A percentile compares a stretch with the other conserved stretches of the same genome.
Conservation (phyloP, 805 yeast genomes). For the Vanderwaltozyma polyspora region DNA sequence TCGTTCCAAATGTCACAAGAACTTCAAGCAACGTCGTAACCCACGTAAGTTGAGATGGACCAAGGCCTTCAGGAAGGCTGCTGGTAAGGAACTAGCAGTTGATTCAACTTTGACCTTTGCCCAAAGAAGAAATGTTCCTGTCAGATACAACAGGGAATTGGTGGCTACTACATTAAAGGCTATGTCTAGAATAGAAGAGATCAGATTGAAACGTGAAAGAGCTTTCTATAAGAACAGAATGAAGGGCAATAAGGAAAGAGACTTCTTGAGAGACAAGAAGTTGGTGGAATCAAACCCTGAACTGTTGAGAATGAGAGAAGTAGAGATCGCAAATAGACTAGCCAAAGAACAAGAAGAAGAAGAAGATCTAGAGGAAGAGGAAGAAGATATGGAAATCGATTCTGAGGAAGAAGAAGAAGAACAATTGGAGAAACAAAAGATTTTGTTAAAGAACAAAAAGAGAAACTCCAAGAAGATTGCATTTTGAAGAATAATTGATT, state of each 20-base stretch:
- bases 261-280: slow-evolving; percentile 75
- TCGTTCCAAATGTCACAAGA: slow-evolving; percentile 94
- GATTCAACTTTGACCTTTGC: slow-evolving; percentile 94
- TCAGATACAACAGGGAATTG: slow-evolving; percentile 91
- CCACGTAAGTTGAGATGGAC: slow-evolving; percentile 98
- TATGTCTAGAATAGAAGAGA: slow-evolving; percentile 92
- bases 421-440: slow-evolving; percentile 44
- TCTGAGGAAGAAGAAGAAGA: slow-evolving; percentile 41
- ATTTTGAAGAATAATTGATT: slow-evolving; percentile 18
- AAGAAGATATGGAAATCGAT: slow-evolving; percentile 36
- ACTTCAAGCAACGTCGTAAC: slow-evolving; percentile 95
- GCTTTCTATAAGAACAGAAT: slow-evolving; percentile 99
- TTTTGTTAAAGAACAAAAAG: slow-evolving; percentile 44
- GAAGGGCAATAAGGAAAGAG: slow-evolving; percentile 90
- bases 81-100: slow-evolving; percentile 96
- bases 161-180: slow-evolving; percentile 91
- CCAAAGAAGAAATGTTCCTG: slow-evolving; percentile 95
- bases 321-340: slow-evolving; percentile 67
- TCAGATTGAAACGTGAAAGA: slow-evolving; percentile 90
- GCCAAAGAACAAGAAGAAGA: slow-evolving; percentile 53
- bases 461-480: slow-evolving; percentile 34
- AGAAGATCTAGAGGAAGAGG: slow-evolving; percentile 37
- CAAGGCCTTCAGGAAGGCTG: slow-evolving; percentile 96
- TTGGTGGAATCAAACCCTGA: slow-evolving; percentile 84
- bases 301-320: slow-evolving; percentile 83